Conservation (phyloP, 192 early-diverging fungal species). For the Backusella mclennaniae region DNA sequence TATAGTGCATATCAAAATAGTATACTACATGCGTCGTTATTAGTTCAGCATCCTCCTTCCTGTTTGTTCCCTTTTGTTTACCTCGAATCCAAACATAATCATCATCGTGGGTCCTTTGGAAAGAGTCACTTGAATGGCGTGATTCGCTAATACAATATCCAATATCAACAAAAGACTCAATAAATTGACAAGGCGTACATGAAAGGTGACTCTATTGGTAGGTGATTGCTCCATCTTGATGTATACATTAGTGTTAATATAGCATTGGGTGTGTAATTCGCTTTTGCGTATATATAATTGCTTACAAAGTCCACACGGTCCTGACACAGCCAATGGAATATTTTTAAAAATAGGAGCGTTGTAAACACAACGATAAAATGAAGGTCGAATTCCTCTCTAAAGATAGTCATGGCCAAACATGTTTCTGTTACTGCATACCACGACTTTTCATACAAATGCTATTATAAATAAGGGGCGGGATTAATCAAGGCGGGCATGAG, state of each 20-base stretch:
- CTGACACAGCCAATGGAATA: constrained; percentile 95
- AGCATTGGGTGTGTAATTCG: too few species aligned
- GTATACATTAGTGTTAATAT: neutral
- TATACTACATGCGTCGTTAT: constrained; percentile 56
- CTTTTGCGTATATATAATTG: neutral
- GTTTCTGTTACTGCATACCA: constrained; percentile 99
- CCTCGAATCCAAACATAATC: constrained; percentile 98
- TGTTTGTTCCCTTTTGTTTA: constrained; percentile 14
- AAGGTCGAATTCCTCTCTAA: constrained; percentile 92
- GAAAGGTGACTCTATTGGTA: constrained; percentile 61
- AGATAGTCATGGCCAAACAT: constrained; percentile 93
- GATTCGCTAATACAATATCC: constrained; percentile 75
- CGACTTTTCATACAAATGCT: constrained; percentile 96
- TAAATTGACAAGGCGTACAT: constrained; percentile 67
- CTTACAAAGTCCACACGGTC: constrained; percentile 87
- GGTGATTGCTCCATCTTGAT: constrained; percentile 82
- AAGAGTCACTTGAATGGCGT: constrained; percentile 62
- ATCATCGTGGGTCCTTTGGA: constrained; percentile 85
- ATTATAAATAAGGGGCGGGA: neutral
- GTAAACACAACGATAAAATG: constrained; percentile 83
- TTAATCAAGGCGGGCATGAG: constrained; percentile 3
- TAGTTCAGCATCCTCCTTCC: neutral
- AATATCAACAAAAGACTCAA: constrained; percentile 63
- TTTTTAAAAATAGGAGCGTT: constrained; percentile 86
- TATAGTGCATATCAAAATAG: constrained; percentile 80